Evolutionary conservation across 1,284 basidiomycete genomes (phyloP).

Genomic region (Veloboletus limbatus): DNA sequence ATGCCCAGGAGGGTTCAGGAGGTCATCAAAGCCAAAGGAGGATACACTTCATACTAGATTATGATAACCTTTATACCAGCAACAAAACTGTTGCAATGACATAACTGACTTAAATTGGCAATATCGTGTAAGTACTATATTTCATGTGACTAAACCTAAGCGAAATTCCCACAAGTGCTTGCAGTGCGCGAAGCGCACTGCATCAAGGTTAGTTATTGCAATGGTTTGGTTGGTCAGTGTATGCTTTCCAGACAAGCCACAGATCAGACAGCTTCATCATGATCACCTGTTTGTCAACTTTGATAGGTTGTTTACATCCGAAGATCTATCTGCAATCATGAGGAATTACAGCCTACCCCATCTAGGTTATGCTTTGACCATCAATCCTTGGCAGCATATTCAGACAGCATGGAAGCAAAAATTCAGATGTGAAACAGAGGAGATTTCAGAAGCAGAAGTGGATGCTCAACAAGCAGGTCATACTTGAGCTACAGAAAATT

Average conservation of each 20-base stretch:
- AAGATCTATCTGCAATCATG: conserved; percentile 18
- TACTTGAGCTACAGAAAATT: conserved; percentile 22
- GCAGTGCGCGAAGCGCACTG: too few species aligned
- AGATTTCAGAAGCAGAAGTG: conserved; percentile 7
- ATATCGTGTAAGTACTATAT: too few species aligned
- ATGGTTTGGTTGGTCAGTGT: too few species aligned
- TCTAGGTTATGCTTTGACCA: conserved; percentile 9
- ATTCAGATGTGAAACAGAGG: conserved; percentile 3
- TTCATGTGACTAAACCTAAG: too few species aligned
- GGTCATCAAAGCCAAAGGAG: too few species aligned
- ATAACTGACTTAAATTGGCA: too few species aligned
- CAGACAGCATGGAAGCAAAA: conserved; percentile 26
- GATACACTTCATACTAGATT: too few species aligned
- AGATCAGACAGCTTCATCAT: conserved; percentile 14
- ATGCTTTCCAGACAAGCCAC: not conserved
- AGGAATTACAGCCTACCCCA: not conserved
- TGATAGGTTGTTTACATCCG: conserved; percentile 17
- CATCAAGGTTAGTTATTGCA: too few species aligned
- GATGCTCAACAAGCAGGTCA: conserved; percentile 30
- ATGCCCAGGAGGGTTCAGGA: too few species aligned
- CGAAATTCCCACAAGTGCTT: too few species aligned
- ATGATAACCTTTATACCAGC: too few species aligned
- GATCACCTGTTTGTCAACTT: conserved; percentile 28
- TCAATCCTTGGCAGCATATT: conserved; percentile 30
- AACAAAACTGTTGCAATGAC: too few species aligned